Evolutionary conservation across 2,329 filamentous ascomycete genomes (phyloP), one percentile per base, ranked within the genome.

Genomic region (Camptophora hylomeconis): DNA sequence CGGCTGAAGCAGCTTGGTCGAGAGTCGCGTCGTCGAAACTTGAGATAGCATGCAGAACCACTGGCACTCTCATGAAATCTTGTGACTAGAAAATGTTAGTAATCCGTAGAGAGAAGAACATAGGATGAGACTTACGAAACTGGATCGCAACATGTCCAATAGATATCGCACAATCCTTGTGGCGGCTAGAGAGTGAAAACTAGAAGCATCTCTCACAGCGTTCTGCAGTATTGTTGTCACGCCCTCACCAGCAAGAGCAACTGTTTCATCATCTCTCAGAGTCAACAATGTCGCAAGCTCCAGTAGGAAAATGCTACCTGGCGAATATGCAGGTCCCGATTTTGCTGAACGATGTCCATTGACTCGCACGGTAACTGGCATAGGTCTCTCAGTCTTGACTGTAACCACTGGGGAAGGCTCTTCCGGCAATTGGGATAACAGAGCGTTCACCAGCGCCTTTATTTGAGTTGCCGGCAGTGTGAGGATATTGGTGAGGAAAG

Each of bases 31-130:
- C 75, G 20, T 83, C 74, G 47, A 95, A 81, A 39, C 77, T 84
- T 1, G 86, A 92, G 37, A 98, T 84, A 2, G 78, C 78, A 52
- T 98, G 89, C 8, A 98, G 68, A 5, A 95, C 70, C 28, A 95
- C 80, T 2, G 89, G 89, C 1, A 86, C 81, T 33, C 89, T 81
- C 47, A 94, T 76, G 51, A 89, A 93, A 45, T 92, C 81, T 46
- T 87, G 73, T 42, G 93, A 80, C 79, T 86, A 41, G 19, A 20
- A 23, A 7, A 16, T 35, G 49, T 52, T 35, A 54, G 47, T 31
- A 17, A 15, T 16, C 18, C 17, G 20, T 17, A 23, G 11, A 10
- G 6, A 15, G n/a, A 8, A 5, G 8, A 21, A 19, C 15, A 14
- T 20, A 19, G 2, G 17, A 14, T 6, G 9, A 21, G 25, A 61